phyloP scores from a whole-genome alignment of 768 basidiomycete species.

The Podaxis sp. region DNA sequence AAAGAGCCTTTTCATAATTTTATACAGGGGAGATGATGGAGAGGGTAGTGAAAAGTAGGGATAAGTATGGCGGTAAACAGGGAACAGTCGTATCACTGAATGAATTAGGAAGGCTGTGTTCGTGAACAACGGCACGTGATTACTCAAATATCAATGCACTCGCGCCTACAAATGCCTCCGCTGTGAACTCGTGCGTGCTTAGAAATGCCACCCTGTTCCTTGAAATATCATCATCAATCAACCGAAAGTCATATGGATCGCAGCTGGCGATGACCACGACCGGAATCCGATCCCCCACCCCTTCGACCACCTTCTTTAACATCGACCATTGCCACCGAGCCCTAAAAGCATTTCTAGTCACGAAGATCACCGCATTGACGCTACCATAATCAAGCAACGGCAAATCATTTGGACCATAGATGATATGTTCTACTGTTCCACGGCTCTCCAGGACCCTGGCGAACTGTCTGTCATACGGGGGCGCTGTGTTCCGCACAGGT shows the following conservation, averaged over 20 bases:
- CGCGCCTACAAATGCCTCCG: constrained; percentile 45
- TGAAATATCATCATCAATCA: constrained; percentile 17
- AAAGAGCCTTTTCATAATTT: constrained; percentile 61
- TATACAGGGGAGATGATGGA: neutral
- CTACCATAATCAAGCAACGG: constrained; percentile 15
- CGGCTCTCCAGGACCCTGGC: constrained; percentile 35
- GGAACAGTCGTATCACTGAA: neutral
- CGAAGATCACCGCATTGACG: constrained; percentile 44
- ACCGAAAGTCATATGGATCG: constrained; percentile 60
- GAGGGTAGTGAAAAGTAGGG: neutral
- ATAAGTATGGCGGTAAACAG: neutral
- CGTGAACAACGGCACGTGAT: neutral
- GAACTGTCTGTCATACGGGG: constrained; percentile 52
- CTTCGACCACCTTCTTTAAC: constrained; percentile 23
- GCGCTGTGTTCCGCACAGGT: constrained; percentile 55
- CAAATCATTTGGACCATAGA: constrained; percentile 33
- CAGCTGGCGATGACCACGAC: constrained; percentile 58
- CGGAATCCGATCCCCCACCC: constrained; percentile 17
- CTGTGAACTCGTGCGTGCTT: constrained; percentile 60
- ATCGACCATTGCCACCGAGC: constrained; percentile 50
- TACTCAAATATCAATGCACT: constrained; percentile 41
- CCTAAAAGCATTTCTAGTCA: constrained; percentile 54
- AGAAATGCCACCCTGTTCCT: constrained; percentile 35
- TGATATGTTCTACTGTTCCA: constrained; percentile 38
- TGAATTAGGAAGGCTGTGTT: constrained; percentile 14